These are phyloP conservation scores for Penicillium subrubescens DNA, from an alignment of 495 filamentous ascomycete genomes.

Conservation along the genomic window DNA sequence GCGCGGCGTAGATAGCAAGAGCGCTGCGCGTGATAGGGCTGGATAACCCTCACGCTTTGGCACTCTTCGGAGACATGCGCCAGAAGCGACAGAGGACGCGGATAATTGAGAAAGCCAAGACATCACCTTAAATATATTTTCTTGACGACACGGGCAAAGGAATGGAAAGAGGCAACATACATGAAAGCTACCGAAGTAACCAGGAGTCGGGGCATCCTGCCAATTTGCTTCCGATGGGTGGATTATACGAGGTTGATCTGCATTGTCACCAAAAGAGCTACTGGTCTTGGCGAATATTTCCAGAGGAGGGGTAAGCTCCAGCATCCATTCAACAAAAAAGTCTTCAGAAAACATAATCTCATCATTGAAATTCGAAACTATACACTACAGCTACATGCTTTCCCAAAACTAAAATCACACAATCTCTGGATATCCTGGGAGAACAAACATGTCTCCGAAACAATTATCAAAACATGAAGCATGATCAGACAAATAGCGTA, in stretches of 20 bases:
- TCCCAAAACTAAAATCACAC: constrained; percentile 9
- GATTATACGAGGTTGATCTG: constrained; percentile 13
- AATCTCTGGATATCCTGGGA: constrained; percentile 27
- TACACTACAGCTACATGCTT: constrained; percentile 16
- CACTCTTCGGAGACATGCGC: no score
- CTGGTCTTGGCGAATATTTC: constrained; percentile 19
- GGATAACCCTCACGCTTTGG: no score
- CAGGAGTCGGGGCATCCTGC: constrained; percentile 12
- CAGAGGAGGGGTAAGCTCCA: constrained; percentile 8
- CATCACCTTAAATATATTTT: no score
- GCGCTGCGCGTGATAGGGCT: no score
- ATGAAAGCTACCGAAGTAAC: constrained; percentile 7
- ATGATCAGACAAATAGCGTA: constrained; percentile 9
- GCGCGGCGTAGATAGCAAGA: no score
- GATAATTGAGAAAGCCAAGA: no score
- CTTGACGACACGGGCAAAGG: no score
- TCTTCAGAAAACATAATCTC: not conserved
- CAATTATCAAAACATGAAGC: constrained; percentile 20
- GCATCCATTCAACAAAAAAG: no score
- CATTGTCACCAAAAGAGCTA: constrained; percentile 18
- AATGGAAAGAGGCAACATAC: no score
- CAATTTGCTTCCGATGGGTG: constrained; percentile 13
- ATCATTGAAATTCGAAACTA: constrained; percentile 7
- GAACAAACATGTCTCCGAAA: constrained; percentile 11
- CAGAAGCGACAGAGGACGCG: no score